Percentiles rank a stretch among this genome's conserved stretches.
phyloP scores from a whole-genome alignment of 768 basidiomycete genomes.

The Sutorius australiensis region DNA sequence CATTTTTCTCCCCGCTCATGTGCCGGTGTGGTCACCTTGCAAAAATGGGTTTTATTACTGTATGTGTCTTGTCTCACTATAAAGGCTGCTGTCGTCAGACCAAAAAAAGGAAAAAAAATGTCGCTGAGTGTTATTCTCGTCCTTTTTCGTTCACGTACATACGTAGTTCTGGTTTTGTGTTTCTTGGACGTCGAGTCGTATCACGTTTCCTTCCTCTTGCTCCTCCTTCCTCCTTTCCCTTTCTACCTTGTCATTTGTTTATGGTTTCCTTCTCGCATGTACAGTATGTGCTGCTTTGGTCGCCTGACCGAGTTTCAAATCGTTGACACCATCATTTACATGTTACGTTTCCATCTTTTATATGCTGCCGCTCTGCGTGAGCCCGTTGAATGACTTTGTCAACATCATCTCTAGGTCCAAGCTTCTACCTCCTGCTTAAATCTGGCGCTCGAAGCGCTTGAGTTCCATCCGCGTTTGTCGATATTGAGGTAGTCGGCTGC shows the following conservation, averaged over 20 bases:
- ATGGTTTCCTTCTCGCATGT: neutral
- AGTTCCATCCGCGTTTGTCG: conserved; percentile 1
- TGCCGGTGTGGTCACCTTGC: neutral
- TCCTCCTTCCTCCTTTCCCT: neutral
- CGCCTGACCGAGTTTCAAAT: neutral
- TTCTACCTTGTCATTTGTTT: neutral
- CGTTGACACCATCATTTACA: too few relatives aligned
- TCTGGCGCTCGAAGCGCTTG: too few relatives aligned
- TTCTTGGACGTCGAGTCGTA: neutral
- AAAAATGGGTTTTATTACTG: conserved; percentile 7
- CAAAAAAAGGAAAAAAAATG: neutral
- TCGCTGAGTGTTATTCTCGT: neutral
- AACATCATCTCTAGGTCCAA: neutral
- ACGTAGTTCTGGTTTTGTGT: neutral
- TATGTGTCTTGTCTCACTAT: neutral
- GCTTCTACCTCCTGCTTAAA: too few relatives aligned
- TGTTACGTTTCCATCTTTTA: neutral
- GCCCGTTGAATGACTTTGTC: neutral
- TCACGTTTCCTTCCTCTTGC: neutral
- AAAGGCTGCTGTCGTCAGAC: neutral
- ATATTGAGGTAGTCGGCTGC: neutral
- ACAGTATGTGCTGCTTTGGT: neutral
- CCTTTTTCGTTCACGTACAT: too few relatives aligned
- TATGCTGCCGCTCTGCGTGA: neutral
- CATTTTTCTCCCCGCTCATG: neutral